Base-by-base conservation (phyloP, 2,329 filamentous ascomycete species). In the Pyricularia grisea region DNA sequence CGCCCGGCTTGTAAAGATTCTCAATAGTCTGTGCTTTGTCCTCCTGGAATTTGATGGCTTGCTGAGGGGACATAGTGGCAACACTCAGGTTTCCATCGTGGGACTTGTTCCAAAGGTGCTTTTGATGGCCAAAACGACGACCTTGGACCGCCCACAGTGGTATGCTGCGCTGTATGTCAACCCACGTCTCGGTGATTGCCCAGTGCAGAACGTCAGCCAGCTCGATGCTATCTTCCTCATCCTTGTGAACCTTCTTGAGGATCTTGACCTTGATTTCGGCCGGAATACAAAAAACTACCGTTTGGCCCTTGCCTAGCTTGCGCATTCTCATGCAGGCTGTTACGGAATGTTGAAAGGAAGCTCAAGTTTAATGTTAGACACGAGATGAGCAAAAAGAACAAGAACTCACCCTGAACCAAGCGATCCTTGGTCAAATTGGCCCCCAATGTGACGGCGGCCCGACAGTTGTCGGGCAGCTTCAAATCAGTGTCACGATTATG, bases 121-220 rank as follows among this genome's bases (percentile, higher is more conserved):
- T 72, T 25, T 85, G 84, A 0, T 73, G 73, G 30, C 83, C 75
- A 72, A 83, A 84, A 0, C 85, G 81, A 0, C 79, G 72, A 0
- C 88, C 89, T 73, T 92, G 88, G 0, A 80, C 79, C 0, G 84
- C 84, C 88, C 89, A 92, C 0, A 90, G 77, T 0, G 85, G 82
- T 33, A 89, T 82, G 58, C 78, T 82, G 2, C 81, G 81, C 7
- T 78, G 76, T 0, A 83, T 77, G 50, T 67, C 66, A 5, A 17
- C 50, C 17, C 42, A 61, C 17, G 88, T 90, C 71, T 90, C 85
- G 0, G 74, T 75, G 1, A 92, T 86, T 0, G 82, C 77, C 88
- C 88, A 92, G 0, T 74, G 73, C 0, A 92, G 72, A 0, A 92
- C 83, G 70, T 91, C 85, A 0, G 76, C 72, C 0, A 88, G 81